phyloP scores from a whole-genome alignment of 2,329 filamentous ascomycete species.

The Furcasterigmium sp. region DNA sequence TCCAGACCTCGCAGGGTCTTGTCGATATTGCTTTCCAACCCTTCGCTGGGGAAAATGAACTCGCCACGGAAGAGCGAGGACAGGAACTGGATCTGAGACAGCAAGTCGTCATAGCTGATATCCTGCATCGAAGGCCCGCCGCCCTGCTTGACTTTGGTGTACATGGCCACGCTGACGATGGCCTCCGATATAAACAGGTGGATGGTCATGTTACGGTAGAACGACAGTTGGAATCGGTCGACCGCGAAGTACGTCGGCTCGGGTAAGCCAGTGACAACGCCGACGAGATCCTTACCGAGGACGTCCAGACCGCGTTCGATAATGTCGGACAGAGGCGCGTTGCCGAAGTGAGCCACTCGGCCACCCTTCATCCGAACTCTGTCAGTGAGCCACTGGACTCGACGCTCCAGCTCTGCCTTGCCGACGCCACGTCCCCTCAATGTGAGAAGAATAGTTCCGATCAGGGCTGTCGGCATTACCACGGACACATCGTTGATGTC shows the following conservation, averaged over 20 bases:
- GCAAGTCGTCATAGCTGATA: constrained; percentile 68
- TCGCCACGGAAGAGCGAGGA: constrained; percentile 92
- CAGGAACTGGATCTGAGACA: constrained; percentile 79
- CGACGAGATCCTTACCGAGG: constrained; percentile 82
- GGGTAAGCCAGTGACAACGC: constrained; percentile 69
- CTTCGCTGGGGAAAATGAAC: constrained; percentile 92
- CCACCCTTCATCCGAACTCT: constrained; percentile 83
- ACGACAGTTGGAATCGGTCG: constrained; percentile 93
- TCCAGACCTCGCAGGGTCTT: constrained; percentile 75
- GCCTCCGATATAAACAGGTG: constrained; percentile 95
- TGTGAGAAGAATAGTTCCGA: constrained; percentile 89
- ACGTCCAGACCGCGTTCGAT: constrained; percentile 89
- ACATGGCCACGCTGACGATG: constrained; percentile 84
- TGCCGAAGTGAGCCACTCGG: constrained; percentile 88
- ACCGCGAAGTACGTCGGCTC: constrained; percentile 94
- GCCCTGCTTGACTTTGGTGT: constrained; percentile 83
- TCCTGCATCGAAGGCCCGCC: constrained; percentile 78
- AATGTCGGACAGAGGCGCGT: constrained; percentile 71
- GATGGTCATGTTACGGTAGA: constrained; percentile 99
- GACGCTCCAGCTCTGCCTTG: constrained; percentile 74
- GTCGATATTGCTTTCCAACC: constrained; percentile 73
- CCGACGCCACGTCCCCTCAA: constrained; percentile 88
- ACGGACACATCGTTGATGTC: constrained; percentile 97
- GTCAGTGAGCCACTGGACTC: constrained; percentile 84
- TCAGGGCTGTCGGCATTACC: constrained; percentile 95